phyloP scores from a whole-genome alignment of 257 asterid genomes.

The Solanum sparsipilum region DNA sequence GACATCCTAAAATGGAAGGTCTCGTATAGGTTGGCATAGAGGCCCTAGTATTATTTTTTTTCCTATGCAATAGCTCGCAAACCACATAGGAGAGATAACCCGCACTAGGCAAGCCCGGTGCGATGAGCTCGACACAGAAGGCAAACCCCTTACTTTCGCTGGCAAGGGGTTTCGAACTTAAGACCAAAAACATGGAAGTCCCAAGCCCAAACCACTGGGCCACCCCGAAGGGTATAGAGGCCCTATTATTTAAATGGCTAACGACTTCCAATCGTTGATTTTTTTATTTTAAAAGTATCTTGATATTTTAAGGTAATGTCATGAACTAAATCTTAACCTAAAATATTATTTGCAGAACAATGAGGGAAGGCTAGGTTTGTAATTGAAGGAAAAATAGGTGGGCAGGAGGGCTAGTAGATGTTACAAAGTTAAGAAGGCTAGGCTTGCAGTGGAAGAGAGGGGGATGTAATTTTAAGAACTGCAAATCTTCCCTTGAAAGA shows the following conservation, averaged over 20 bases:
- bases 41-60: background rate
- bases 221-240: background rate
- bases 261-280: background rate
- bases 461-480: background rate
- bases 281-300: background rate
- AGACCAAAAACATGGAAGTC: too few species aligned
- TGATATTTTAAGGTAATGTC: background rate
- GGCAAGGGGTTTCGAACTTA: too few species aligned
- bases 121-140: too few species aligned
- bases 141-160: too few species aligned
- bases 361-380: background rate
- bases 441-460: background rate
- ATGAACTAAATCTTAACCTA: background rate
- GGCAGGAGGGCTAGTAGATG: background rate
- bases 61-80: too few species aligned
- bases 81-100: too few species aligned
- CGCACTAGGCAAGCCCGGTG: too few species aligned
- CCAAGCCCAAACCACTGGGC: too few species aligned
- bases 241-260: background rate
- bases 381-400: background rate
- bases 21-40: background rate
- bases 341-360: background rate
- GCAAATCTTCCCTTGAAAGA: background rate
- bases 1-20: background rate
- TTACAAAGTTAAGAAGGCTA: background rate